Evolutionary conservation across 2,329 filamentous ascomycete species (phyloP), one percentile per base, ranked within the genome.

Genomic region (Colletotrichum agaves): DNA sequence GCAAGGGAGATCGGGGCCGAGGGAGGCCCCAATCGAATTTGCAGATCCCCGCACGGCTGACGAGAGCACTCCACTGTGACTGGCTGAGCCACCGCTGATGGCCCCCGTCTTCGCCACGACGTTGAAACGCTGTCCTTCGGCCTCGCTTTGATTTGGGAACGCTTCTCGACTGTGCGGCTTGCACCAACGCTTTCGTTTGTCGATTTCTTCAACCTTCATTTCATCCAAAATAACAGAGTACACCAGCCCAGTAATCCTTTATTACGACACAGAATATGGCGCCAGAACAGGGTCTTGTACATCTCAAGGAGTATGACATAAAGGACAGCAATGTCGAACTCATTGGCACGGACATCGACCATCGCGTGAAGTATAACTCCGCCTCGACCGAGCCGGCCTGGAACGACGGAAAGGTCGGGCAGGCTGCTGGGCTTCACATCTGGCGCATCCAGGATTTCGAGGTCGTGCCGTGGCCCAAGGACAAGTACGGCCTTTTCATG

Each of bases 361-460:
- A 91, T 78, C 83, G 84, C 68, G 86, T 92, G 73, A 91, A 91
- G 74, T 86, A 90, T 81, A 86, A 87, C 67, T 91, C 89, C 11
- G 89, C 90, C 3, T 77, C 82, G 8, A 85, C 85, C 5, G 90
- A 91, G 71, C 90, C 90, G 0, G 89, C 90, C 8, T 92, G 90
- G 90, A 87, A 90, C 72, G 82, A 87, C 69, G 85, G 85, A 60
- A 73, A 74, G 41, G 78, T 91, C 47, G 88, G 89, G 37, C 70
- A 79, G 41, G 72, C 78, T 13, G 75, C 87, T 0, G 89, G 89
- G 0, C 81, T 91, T 3, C 80, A 81, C 70, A 79, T 91, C 69
- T 91, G 89, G 89, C 88, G 89, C 69, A 89, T 91, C 70, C 89
- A 91, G 73, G 79, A 89, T 60, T 91, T 92, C 72, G 80, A 89